Percentiles rank a stretch among this genome's conserved stretches.
Conservation (phyloP, 2,329 filamentous ascomycete species). For the Clonostachys rosea region DNA sequence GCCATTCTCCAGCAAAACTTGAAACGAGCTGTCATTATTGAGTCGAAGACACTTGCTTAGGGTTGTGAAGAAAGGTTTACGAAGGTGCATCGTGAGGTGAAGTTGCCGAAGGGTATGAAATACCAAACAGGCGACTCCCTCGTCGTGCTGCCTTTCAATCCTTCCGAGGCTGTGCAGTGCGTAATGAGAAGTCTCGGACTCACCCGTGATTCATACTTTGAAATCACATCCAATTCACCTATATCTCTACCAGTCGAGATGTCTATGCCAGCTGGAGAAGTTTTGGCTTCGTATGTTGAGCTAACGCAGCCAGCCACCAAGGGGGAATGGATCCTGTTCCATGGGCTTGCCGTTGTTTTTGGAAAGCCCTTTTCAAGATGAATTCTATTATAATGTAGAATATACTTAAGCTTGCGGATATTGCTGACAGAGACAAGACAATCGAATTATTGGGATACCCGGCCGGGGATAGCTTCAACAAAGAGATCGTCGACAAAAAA, state of each 20-base stretch:
- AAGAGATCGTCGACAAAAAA: not conserved
- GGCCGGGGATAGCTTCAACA: not conserved
- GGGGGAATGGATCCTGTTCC: not conserved
- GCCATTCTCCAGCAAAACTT: conserved; percentile 54
- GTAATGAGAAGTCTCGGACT: not conserved
- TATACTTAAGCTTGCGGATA: not conserved
- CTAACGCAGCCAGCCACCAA: not conserved
- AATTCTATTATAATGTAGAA: not conserved
- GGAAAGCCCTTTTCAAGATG: not conserved
- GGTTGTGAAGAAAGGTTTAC: conserved; percentile 48
- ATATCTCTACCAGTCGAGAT: conserved; percentile 43
- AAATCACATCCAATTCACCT: conserved; percentile 40
- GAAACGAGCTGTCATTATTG: conserved; percentile 50
- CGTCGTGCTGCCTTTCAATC: not conserved
- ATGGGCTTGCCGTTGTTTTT: not conserved
- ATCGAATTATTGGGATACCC: not conserved
- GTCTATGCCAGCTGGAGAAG: conserved; percentile 51
- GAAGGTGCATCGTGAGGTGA: conserved; percentile 57
- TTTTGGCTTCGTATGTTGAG: conserved; percentile 54
- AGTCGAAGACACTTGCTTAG: conserved; percentile 42
- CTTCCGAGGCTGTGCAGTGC: not conserved
- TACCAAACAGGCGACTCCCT: conserved; percentile 1
- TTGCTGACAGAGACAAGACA: not conserved
- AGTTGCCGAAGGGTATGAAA: conserved; percentile 1
- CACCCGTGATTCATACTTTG: conserved; percentile 12